A percentile compares a stretch with the other conserved stretches of the same genome.
phyloP scores from a whole-genome alignment of 1,284 basidiomycete genomes.

The Gymnopus androsaceus region DNA sequence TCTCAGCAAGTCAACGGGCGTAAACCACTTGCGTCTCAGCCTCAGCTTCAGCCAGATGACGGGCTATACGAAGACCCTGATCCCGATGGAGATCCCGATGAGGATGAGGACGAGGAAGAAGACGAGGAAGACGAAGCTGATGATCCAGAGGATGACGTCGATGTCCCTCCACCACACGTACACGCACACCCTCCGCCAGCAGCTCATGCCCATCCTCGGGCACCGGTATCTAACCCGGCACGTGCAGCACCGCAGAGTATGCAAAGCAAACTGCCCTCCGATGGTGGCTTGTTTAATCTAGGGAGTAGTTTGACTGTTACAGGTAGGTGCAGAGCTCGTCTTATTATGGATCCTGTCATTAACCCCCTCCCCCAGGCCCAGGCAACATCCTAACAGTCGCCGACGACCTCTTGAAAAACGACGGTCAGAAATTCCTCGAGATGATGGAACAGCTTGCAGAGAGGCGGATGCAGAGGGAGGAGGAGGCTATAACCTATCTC shows the following conservation, averaged over 20 bases:
- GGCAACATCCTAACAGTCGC: slow-evolving; percentile 98
- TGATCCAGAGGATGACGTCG: slow-evolving; percentile 20
- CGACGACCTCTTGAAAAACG: slow-evolving; percentile 97
- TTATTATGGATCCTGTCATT: too few relatives aligned
- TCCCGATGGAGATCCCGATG: slow-evolving; percentile 31
- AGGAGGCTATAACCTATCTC: slow-evolving; percentile 81
- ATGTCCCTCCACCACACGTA: background rate
- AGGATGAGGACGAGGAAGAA: slow-evolving; percentile 41
- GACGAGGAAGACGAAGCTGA: slow-evolving; percentile 38
- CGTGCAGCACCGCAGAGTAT: too few relatives aligned
- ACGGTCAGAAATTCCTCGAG: slow-evolving; percentile 97
- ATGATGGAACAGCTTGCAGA: slow-evolving; percentile 99
- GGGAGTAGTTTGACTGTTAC: slow-evolving; percentile 82
- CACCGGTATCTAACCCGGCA: too few relatives aligned
- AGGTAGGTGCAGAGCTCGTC: slow-evolving; percentile 49
- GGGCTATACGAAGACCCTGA: slow-evolving; percentile 30
- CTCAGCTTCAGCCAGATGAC: slow-evolving; percentile 69
- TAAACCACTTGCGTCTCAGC: slow-evolving; percentile 42
- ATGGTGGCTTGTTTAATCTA: slow-evolving; percentile 73
- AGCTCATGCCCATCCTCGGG: too few relatives aligned
- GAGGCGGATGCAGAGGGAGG: slow-evolving; percentile 89
- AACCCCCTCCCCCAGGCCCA: slow-evolving; percentile 42
- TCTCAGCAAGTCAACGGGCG: slow-evolving; percentile 32
- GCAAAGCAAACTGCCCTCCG: background rate
- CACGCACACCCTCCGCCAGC: background rate